A percentile compares a stretch with the other conserved stretches of the same genome.
Evolutionary conservation across 2,329 filamentous ascomycete species (phyloP).

Genomic region (Leptosphaerulina australis): DNA sequence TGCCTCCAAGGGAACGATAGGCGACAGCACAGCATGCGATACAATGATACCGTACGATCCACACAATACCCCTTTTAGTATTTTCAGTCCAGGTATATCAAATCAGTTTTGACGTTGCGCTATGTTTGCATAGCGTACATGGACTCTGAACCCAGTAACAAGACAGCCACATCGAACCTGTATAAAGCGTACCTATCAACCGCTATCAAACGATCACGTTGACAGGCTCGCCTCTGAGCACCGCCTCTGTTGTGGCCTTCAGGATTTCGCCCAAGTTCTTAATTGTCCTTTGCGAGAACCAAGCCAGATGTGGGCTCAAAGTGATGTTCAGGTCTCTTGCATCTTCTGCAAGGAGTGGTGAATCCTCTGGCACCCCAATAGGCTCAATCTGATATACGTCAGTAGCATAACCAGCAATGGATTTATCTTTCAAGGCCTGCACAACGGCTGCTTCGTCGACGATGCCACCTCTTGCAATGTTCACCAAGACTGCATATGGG

Average conservation of each 20-base stretch:
- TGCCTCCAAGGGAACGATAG: no score
- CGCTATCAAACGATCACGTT: slow-evolving; percentile 45
- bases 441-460: slow-evolving; percentile 58
- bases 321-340: slow-evolving; percentile 57
- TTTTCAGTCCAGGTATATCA: no score
- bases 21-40: no score
- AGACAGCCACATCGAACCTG: no score
- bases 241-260: slow-evolving; percentile 57
- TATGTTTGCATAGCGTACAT: no score
- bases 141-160: no score
- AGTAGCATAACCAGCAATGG: slow-evolving; percentile 57
- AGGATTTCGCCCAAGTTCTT: slow-evolving; percentile 54
- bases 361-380: slow-evolving; percentile 49
- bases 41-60: no score
- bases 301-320: slow-evolving; percentile 60
- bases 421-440: slow-evolving; percentile 52
- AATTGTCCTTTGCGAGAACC: slow-evolving; percentile 58
- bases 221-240: slow-evolving; percentile 48
- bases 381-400: slow-evolving; percentile 60
- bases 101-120: no score
- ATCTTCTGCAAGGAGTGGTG: slow-evolving; percentile 53
- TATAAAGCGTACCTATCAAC: neutral
- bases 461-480: slow-evolving; percentile 58
- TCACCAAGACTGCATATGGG: slow-evolving; percentile 54
- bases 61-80: no score